Conservation (phyloP, 371 early-diverging fungal genomes). For the Saksenaea oblongispora region DNA sequence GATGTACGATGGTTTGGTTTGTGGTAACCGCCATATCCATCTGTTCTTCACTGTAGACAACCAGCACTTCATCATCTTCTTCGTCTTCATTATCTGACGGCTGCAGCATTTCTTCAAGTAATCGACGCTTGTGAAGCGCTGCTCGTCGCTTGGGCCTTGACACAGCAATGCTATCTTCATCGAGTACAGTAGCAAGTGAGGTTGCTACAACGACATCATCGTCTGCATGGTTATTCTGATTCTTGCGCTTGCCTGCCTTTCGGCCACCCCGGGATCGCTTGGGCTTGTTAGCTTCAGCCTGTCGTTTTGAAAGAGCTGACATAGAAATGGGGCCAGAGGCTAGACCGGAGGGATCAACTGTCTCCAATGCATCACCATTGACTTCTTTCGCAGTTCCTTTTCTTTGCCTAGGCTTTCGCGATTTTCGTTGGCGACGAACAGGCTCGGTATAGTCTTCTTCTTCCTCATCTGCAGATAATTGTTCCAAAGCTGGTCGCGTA, state of each 20-base stretch:
- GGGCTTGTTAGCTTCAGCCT: slow-evolving; percentile 8
- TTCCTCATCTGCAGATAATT: slow-evolving; percentile 13
- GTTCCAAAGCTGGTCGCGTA: slow-evolving; percentile 16
- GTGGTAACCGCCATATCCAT: slow-evolving; percentile 47
- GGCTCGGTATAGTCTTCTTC: slow-evolving; percentile 15
- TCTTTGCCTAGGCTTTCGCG: slow-evolving; percentile 10
- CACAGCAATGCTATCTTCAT: slow-evolving; percentile 35
- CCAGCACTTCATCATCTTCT: slow-evolving; percentile 21
- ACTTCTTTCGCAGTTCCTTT: slow-evolving; percentile 4
- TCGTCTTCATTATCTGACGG: slow-evolving; percentile 38
- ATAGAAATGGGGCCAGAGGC: slow-evolving; percentile 40
- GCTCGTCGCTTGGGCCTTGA: slow-evolving; percentile 45
- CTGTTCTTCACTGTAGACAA: slow-evolving; percentile 41
- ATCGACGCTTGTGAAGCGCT: slow-evolving; percentile 46
- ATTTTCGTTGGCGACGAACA: slow-evolving; percentile 14
- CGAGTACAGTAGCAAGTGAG: slow-evolving; percentile 22
- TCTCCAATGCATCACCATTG: slow-evolving; percentile 6
- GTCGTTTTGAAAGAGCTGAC: slow-evolving; percentile 36
- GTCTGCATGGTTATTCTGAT: slow-evolving; percentile 11
- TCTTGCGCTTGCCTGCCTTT: slow-evolving; percentile 10
- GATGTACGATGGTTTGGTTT: slow-evolving; percentile 45
- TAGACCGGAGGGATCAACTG: neutral
- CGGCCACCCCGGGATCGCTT: slow-evolving; percentile 3
- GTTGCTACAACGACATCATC: slow-evolving; percentile 21
- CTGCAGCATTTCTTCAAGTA: slow-evolving; percentile 46